These are phyloP conservation scores for Gloeophyllum trabeum DNA, from an alignment of 768 basidiomycete species.

Conservation along the genomic window DNA sequence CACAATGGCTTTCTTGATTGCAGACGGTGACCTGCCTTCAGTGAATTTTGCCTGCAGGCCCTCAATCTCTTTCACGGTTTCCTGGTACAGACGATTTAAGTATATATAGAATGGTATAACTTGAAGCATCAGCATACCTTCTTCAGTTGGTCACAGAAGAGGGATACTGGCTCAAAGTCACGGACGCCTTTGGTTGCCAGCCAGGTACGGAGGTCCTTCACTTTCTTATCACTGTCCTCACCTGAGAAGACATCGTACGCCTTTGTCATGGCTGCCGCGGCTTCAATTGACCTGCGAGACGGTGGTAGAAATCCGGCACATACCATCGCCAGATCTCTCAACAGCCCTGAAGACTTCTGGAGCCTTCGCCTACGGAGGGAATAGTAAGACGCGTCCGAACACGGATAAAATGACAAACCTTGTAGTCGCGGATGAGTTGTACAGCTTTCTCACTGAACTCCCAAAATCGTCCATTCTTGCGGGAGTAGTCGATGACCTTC, in stretches of 20 bases:
- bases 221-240: conserved; percentile 51
- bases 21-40: conserved; percentile 40
- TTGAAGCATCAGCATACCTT: conserved; percentile 40
- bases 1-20: conserved; percentile 87
- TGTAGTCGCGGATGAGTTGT: conserved; percentile 74
- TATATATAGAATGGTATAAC: background rate
- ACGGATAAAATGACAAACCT: conserved; percentile 28
- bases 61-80: conserved; percentile 74
- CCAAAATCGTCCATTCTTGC: conserved; percentile 78
- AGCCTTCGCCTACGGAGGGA: conserved; percentile 44
- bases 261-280: conserved; percentile 54
- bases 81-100: conserved; percentile 27
- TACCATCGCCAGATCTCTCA: conserved; percentile 66
- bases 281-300: conserved; percentile 1
- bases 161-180: conserved; percentile 86
- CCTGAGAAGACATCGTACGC: conserved; percentile 48
- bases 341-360: conserved; percentile 75
- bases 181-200: conserved; percentile 76
- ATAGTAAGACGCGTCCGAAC: background rate
- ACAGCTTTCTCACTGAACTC: conserved; percentile 88
- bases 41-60: conserved; percentile 59
- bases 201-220: conserved; percentile 79
- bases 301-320: conserved; percentile 11
- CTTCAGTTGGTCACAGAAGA: conserved; percentile 85
- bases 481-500: conserved; percentile 89